Evolutionary conservation across 106 monocot species (phyloP), one percentile per base, ranked within the genome.

Genomic region (Dendrobium officinale): DNA sequence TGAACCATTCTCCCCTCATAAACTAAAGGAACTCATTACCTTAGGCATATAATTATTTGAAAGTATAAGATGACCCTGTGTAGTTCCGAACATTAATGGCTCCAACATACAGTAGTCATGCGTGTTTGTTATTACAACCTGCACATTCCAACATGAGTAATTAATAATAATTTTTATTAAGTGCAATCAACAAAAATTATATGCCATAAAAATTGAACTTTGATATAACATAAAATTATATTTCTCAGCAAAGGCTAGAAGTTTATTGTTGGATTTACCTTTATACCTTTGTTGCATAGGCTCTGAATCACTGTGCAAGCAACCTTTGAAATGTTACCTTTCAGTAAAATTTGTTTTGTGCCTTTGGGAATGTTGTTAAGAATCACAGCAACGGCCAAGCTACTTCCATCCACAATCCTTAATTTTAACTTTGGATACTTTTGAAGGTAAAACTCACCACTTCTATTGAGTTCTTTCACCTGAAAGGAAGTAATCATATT

Each of bases 331-430:
- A 91, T 75, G 31, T 75, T 75, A 67, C 97, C 97, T 67, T 56
- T 79, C 5, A 98, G 76, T 49, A 94, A 67, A 61, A 91, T 82
- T 82, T 91, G 86, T 55, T 88, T 83, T 78, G 89, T 92, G 72
- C 77, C 91, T 68, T 29, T 27, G 47, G 95, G 91, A 77, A 98
- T 92, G 56, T 78, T 91, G 24, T 86, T 88, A 17, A 98, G 79
- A 45, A 95, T 85, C 54, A 95, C 85, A 22, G 92, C 98, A 22
- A 87, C 83, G 31, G 98, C 91, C 77, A 98, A 90, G 82, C 89
- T 87, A 73, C 88, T 94, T 45, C 97, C 97, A 80, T 98, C 95
- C 17, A 88, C 85, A 76, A 98, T 86, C 87, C 81, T 94, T 40
- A 91, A 44, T 22, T 84, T 88, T 56, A 97, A 84, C 44, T 94